Conservation (phyloP, 805 yeast genomes). For the Cyberlindnera samutprakarnensis region DNA sequence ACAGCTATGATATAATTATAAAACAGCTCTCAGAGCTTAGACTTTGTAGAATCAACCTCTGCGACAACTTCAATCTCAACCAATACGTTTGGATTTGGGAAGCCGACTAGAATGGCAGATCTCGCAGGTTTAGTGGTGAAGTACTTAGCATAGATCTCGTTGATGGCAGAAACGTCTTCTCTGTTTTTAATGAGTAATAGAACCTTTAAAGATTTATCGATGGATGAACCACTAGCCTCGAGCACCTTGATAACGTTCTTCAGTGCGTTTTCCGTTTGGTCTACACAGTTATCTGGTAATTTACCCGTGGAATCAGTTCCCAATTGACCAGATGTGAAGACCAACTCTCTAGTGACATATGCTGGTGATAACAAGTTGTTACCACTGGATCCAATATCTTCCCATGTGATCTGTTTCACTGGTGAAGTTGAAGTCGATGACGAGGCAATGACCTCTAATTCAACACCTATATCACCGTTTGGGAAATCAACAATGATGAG, state of each 20-base stretch:
- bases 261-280: constrained; percentile 39
- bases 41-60: constrained; percentile 5
- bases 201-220: constrained; percentile 41
- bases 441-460: constrained; percentile 43
- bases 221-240: constrained; percentile 36
- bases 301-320: constrained; percentile 34
- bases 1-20: no score
- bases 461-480: constrained; percentile 41
- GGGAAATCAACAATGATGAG: constrained; percentile 47
- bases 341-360: constrained; percentile 30
- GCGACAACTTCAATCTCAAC: constrained; percentile 49
- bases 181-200: constrained; percentile 39
- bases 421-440: constrained; percentile 2
- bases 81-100: constrained; percentile 41
- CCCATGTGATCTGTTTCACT: constrained; percentile 22
- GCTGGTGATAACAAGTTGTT: constrained; percentile 34
- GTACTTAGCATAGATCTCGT: constrained; percentile 37
- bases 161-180: constrained; percentile 34
- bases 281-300: constrained; percentile 34
- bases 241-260: constrained; percentile 34
- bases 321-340: constrained; percentile 42
- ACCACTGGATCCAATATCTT: constrained; percentile 23
- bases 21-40: no score
- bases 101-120: constrained; percentile 42
- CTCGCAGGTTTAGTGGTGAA: constrained; percentile 46